These are phyloP conservation scores for Aspergillus sp. DNA, from an alignment of 2,329 filamentous ascomycete species.

Conservation along the genomic window DNA sequence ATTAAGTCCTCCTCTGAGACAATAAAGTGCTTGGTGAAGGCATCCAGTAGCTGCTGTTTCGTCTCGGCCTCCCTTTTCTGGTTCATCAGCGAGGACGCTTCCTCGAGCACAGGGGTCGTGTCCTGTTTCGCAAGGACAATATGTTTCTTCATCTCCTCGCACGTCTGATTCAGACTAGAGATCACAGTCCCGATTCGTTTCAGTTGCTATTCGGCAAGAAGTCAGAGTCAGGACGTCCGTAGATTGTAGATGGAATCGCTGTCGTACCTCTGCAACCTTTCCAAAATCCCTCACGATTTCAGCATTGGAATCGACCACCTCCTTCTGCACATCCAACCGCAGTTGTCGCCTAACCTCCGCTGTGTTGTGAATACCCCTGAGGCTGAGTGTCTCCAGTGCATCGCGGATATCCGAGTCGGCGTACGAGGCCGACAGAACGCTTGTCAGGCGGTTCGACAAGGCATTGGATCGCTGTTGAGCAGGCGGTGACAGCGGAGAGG, in stretches of 20 bases:
- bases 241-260: background rate
- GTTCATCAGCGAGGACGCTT: slow-evolving; percentile 70
- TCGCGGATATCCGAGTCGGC: slow-evolving; percentile 89
- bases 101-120: slow-evolving; percentile 71
- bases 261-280: slow-evolving; percentile 74
- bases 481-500: slow-evolving; percentile 31
- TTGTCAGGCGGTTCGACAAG: slow-evolving; percentile 76
- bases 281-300: slow-evolving; percentile 86
- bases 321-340: slow-evolving; percentile 80
- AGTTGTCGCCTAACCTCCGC: slow-evolving; percentile 76
- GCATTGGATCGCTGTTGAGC: slow-evolving; percentile 54
- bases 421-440: slow-evolving; percentile 86
- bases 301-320: slow-evolving; percentile 90
- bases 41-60: slow-evolving; percentile 74
- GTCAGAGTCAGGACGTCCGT: background rate
- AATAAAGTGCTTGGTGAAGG: slow-evolving; percentile 80
- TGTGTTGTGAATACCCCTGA: slow-evolving; percentile 68
- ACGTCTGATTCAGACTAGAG: slow-evolving; percentile 73
- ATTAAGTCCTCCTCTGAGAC: slow-evolving; percentile 77
- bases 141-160: slow-evolving; percentile 75
- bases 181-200: slow-evolving; percentile 79
- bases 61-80: slow-evolving; percentile 73
- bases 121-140: slow-evolving; percentile 73
- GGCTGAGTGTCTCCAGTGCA: slow-evolving; percentile 75
- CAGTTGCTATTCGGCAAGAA: slow-evolving; percentile 64